A percentile compares a stretch with the other conserved stretches of the same genome.
Evolutionary conservation across 106 monocot genomes (phyloP).

Genomic region (Alisma plantagoaquatica): DNA sequence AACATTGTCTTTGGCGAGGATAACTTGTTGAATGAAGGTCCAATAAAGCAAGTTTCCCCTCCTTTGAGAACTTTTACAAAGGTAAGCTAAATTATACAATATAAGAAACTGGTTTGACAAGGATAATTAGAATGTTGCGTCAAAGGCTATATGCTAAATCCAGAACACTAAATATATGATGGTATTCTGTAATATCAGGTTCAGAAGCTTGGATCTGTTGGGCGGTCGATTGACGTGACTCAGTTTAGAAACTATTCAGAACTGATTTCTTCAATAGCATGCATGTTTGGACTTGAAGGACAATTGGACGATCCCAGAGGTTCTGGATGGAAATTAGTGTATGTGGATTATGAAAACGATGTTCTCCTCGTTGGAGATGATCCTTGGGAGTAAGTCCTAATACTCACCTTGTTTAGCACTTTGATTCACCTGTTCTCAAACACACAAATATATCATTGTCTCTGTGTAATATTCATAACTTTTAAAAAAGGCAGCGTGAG

Average conservation of each 20-base stretch:
- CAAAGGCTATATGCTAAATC: background rate
- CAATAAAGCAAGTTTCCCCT: conserved; percentile 34
- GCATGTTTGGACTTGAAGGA: conserved; percentile 90
- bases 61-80: conserved; percentile 84
- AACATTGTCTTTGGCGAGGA: conserved; percentile 41
- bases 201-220: conserved; percentile 89
- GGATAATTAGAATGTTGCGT: background rate
- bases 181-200: too few species aligned
- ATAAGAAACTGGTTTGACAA: conserved; percentile 3
- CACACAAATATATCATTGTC: too few species aligned
- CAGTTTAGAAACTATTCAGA: conserved; percentile 69
- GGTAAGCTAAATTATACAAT: conserved; percentile 36
- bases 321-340: conserved; percentile 90
- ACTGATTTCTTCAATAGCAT: conserved; percentile 65
- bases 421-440: too few species aligned
- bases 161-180: too few species aligned
- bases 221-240: conserved; percentile 90
- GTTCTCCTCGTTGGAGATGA: conserved; percentile 99
- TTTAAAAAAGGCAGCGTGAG: too few species aligned
- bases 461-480: too few species aligned
- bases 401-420: too few species aligned
- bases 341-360: conserved; percentile 94
- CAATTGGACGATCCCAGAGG: conserved; percentile 53
- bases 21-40: conserved; percentile 17
- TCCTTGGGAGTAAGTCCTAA: conserved; percentile 99